Evolutionary conservation across 2,329 filamentous ascomycete genomes (phyloP), one percentile per base, ranked within the genome.

Genomic region (Ceratocystis alfenasii): DNA sequence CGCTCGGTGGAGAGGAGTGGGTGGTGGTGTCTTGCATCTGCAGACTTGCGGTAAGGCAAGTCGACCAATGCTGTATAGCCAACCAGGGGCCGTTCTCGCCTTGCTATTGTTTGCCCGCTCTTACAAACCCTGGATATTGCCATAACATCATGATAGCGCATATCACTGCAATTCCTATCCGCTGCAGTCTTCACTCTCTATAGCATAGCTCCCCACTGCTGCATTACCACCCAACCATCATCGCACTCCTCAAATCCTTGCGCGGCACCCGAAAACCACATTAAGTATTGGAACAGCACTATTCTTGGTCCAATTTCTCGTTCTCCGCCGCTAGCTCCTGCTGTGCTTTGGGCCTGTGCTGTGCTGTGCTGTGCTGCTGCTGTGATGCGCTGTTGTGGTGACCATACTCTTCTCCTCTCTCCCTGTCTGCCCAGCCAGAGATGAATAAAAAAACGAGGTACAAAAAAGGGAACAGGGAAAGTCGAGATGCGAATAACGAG

Each of bases 341-440:
- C n/a, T n/a, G 53, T 59, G 53, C 53, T 30, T 59, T 59, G 55
- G 17, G 55, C 55, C 55, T 33, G 28, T 59, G 55, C 28, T 59
- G 55, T 59, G 15, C 25, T 59, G 55, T 28, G 55, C 55, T 33
- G 55, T 36, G 53, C 15, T 57, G 50, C 12, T 48, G 45, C 45
- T 36, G 46, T 20, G 46, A 48, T 48, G 48, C 48, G 48, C 48
- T 25, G 22, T 50, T 28, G 48, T 7, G 12, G 20, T 53, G 48
- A 5, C 20, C 48, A 53, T 12, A 28, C 48, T 53, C 33, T 3
- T 7, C 6, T 8, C 30, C 6, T 36, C 33, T 36, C 48, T 53
- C 7, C 48, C 20, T 30, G 53, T 33, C 28, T 17, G 53, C 7
- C 17, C 15, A 17, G 7, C n/a, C 17, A 30, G 28, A 30, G 25